Evolutionary conservation across 352 stramenopile species (phyloP).

Genomic region (Pythium sukuiense): DNA sequence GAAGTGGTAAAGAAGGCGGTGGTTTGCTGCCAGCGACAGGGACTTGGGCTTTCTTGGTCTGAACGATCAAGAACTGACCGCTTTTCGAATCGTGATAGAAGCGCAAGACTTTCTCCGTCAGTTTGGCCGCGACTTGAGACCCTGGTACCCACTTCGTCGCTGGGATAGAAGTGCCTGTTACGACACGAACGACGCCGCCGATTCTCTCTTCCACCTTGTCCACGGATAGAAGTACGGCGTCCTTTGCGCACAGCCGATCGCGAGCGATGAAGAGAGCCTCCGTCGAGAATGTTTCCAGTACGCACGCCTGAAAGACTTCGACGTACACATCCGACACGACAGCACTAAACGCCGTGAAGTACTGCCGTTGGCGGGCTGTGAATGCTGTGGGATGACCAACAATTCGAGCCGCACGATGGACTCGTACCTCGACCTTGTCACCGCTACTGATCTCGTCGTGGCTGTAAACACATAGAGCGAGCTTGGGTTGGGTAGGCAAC

Average conservation of each 20-base stretch:
- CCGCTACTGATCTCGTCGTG: slow-evolving; percentile 34
- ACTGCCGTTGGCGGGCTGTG: slow-evolving; percentile 46
- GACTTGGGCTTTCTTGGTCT: slow-evolving; percentile 21
- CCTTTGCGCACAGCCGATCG: slow-evolving; percentile 46
- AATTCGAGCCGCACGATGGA: not conserved
- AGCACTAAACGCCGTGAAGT: slow-evolving; percentile 54
- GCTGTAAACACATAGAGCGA: slow-evolving; percentile 64
- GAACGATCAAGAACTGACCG: slow-evolving; percentile 14
- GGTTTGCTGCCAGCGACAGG: not conserved
- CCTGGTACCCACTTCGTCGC: slow-evolving; percentile 29
- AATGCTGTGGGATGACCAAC: slow-evolving; percentile 28
- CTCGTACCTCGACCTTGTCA: not conserved
- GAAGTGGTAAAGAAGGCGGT: not conserved
- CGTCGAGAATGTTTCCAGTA: slow-evolving; percentile 44
- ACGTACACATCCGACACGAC: slow-evolving; percentile 51
- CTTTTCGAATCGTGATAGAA: slow-evolving; percentile 29
- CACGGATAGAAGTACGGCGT: slow-evolving; percentile 40
- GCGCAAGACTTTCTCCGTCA: slow-evolving; percentile 37
- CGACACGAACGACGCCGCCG: not conserved
- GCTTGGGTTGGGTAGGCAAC: slow-evolving; percentile 17
- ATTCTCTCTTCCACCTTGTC: not conserved
- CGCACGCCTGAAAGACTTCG: slow-evolving; percentile 54
- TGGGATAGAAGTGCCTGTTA: slow-evolving; percentile 17
- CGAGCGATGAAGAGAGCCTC: slow-evolving; percentile 49
- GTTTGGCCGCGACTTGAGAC: slow-evolving; percentile 22